Base-by-base conservation (phyloP, 768 basidiomycete species). In the Boletus reticuloceps region DNA sequence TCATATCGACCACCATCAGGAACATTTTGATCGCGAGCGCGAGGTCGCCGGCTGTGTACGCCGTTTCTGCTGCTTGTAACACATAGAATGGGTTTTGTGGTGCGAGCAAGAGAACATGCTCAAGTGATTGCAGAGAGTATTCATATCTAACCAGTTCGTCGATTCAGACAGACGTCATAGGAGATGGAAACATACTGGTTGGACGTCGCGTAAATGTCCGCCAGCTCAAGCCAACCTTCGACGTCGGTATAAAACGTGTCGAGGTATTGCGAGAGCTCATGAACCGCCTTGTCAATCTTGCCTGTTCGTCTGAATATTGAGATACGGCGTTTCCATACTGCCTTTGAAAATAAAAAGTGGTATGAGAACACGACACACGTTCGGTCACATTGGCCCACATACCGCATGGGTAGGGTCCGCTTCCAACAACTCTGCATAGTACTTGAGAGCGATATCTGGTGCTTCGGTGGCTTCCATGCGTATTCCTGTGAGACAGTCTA, bases 211-310 rank as follows among this genome's bases (percentile, higher is more conserved):
- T 96, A 92, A 5, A 91, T 81, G 63, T 90, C 87, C 0, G 90
- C 85, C 22, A 97, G 82, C 67, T 94, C 88, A 17, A 90, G 72
- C 94, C 94, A 96, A 12, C 82, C 92, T 60, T 94, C 91, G 14
- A 87, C 76, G 59, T 97, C 94, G 20, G 84, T 84, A 68, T 96
- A 97, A 67, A 93, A 89, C 0, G 88, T 91, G 63, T 97, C 94
- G 19, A 94, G 79, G 61, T 87, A 85, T 41, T 79, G 75, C 14
- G 82, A 81, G 4, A 96, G 78, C 64, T 93, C 84, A 11, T 84
- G 79, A 2, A 89, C 83, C 0, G 89, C 86, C 47, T 77, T 78
- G 48, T 91, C 84, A 0, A 80, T 70, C 64, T 81, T 81, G 44
- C 89, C 85, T 8, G 73, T 76, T 11, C 83, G 77, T 43, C 86